phyloP scores from a whole-genome alignment of 805 yeast species.

The Ogataea sp. region DNA sequence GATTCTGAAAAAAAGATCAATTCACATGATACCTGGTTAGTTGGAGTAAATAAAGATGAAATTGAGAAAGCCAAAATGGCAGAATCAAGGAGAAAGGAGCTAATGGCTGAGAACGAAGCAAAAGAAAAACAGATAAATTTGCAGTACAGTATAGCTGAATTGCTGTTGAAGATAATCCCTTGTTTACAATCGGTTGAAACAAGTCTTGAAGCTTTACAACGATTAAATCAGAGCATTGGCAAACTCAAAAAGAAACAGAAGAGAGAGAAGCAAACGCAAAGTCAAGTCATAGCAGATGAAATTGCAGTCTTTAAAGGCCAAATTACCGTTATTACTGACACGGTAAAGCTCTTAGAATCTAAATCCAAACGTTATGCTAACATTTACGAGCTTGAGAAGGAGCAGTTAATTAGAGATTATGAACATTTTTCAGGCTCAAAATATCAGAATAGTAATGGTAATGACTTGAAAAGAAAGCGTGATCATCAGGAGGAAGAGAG shows the following conservation, averaged over 20 bases:
- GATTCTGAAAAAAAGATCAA: slow-evolving; percentile 9
- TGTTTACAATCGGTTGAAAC: slow-evolving; percentile 53
- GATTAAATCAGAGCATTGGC: slow-evolving; percentile 22
- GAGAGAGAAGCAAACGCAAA: slow-evolving; percentile 4
- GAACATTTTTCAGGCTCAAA: slow-evolving; percentile 34
- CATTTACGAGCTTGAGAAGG: slow-evolving; percentile 47
- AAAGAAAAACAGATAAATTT: slow-evolving; percentile 9
- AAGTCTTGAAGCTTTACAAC: slow-evolving; percentile 46
- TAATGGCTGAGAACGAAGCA: slow-evolving; percentile 10
- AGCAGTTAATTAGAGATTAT: slow-evolving; percentile 42
- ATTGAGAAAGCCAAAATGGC: slow-evolving; percentile 18
- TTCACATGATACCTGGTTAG: slow-evolving; percentile 28
- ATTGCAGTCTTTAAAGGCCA: slow-evolving; percentile 13
- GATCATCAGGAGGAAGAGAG: slow-evolving; percentile 7
- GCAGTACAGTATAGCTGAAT: slow-evolving; percentile 8
- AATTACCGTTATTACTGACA: slow-evolving; percentile 37
- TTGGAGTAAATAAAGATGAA: slow-evolving; percentile 11
- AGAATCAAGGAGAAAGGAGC: slow-evolving; percentile 14
- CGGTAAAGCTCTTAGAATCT: slow-evolving; percentile 32
- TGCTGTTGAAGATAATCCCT: slow-evolving; percentile 28
- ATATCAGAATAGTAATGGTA: slow-evolving; percentile 17
- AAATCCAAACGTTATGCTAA: slow-evolving; percentile 32
- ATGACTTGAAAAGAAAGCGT: slow-evolving; percentile 5
- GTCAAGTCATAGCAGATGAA: slow-evolving; percentile 7
- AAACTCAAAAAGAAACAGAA: slow-evolving; percentile 7